Base-by-base conservation (phyloP, 2,329 filamentous ascomycete species). In the Arthrinium phaeospermum region DNA sequence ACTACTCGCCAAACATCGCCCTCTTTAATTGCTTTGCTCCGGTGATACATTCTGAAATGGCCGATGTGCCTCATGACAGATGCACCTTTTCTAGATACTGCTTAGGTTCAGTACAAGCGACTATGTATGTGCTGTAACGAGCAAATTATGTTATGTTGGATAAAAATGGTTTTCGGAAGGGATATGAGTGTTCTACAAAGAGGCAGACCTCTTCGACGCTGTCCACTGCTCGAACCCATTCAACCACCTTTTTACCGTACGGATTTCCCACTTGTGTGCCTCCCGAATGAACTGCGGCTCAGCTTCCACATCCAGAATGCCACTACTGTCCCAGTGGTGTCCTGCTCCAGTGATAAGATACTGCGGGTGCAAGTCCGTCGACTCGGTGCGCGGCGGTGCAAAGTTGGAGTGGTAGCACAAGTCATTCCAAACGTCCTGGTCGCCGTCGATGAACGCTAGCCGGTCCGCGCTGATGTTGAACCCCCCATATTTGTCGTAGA, bases 201-300 rank as follows among this genome's bases (percentile, higher is more conserved):
- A n/a, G 27, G 7, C 7, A 3, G 13, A 53, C 16, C 3, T 41
- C 30, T 68, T 68, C 10, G 47, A 70, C 37, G 61, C 24, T 68
- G 77, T 77, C 79, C 79, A 80, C 37, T 70, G 72, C 4, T 71
- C 73, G 71, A 70, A 83, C 75, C 72, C 81, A 80, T 64, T 81
- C 77, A 75, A 78, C 86, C 76, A 86, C 83, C 73, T 85, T 85
- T 71, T 88, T 87, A 88, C 85, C 2, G 81, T 86, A 71, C 82
- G 82, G 30, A 87, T 83, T 79, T 88, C 83, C 86, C 86, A 88
- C 71, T 80, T 73, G 78, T 88, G 86, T 45, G 86, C 85, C 74
- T 87, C 83, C 16, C 83, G 78, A 64, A 88, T 86, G 73, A 87
- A 89, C 72, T 86, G 83, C 13, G 86, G 86, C 79, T 88, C 86